Evolutionary conservation across 2,329 filamentous ascomycete species (phyloP).

Genomic region (Aspergillus sclerotialis): DNA sequence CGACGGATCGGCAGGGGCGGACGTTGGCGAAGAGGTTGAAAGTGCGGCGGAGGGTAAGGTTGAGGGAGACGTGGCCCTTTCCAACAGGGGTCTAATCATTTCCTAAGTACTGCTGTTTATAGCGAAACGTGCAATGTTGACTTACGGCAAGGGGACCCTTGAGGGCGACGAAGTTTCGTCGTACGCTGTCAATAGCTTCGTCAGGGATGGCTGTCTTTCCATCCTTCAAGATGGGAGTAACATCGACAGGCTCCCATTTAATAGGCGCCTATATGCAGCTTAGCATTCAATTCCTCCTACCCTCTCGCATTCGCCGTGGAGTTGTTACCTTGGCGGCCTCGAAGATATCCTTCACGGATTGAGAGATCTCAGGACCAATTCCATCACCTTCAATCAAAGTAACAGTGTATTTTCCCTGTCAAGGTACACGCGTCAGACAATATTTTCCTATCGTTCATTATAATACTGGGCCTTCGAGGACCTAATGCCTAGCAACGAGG

Average conservation of each 20-base stretch:
- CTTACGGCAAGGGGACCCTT: slow-evolving; percentile 94
- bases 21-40: slow-evolving; percentile 99
- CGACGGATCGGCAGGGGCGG: slow-evolving; percentile 93
- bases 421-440: slow-evolving; percentile 10
- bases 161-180: slow-evolving; percentile 92
- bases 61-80: slow-evolving; percentile 98
- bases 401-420: slow-evolving; percentile 87
- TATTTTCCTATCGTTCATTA: too few species aligned
- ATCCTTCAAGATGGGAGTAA: slow-evolving; percentile 86
- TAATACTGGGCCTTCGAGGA: too few species aligned
- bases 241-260: slow-evolving; percentile 95
- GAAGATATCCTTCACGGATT: slow-evolving; percentile 99
- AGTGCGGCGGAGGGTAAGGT: slow-evolving; percentile 94
- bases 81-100: slow-evolving; percentile 75
- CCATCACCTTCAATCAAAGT: slow-evolving; percentile 98
- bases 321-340: slow-evolving; percentile 72
- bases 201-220: slow-evolving; percentile 94
- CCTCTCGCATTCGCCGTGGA: slow-evolving; percentile 1
- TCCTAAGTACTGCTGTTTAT: slow-evolving; percentile 13
- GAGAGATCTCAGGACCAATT: slow-evolving; percentile 94
- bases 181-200: slow-evolving; percentile 85
- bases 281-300: slow-evolving; percentile 20
- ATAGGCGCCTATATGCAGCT: slow-evolving; percentile 63
- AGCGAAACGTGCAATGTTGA: slow-evolving; percentile 12
- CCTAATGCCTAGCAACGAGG: background rate